Evolutionary conservation across 163 green algal species (phyloP), one percentile per base, ranked within the genome.

Genomic region (Chlamydomonas reinhardtii): DNA sequence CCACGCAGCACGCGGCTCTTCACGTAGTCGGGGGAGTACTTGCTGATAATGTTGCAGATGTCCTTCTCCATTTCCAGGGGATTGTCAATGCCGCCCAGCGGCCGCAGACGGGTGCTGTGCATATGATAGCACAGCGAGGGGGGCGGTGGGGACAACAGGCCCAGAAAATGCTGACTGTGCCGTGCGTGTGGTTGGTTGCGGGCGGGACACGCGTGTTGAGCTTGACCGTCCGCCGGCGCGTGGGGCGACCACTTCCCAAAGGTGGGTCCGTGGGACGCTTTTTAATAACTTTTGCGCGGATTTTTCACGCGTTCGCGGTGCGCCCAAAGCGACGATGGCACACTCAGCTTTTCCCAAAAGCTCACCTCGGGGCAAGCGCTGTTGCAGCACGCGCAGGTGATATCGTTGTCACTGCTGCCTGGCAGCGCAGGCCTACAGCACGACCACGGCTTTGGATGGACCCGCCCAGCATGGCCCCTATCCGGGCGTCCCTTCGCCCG

Each of bases 21-120:
- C n/a, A 95, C 91, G 29, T 94, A 93, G 54, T 92, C 74, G 11
- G 92, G 91, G 0, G 85, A 84, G 83, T 95, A 95, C 27, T 87
- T 89, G 85, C 74, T 89, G 66, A 90, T 88, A 76, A 94, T 89
- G 89, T 87, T 94, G 88, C 91, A 94, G 32, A 89, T 83, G 39
- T 89, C 84, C 25, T 54, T 32, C 22, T 85, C 79, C 69, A 77
- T 77, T 14, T 85, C 79, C 43, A 84, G 66, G 2, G 76, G 76
- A 43, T 64, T 84, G 76, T 84, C 77, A 2, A 84, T 20, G 16
- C 48, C 9, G n/a, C 77, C 66, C 3, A 85, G 79, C 22, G 79
- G 79, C 27, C 79, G 68, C 24, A 73, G 79, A 2, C 78, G 66
- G 31, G 59, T 76, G 78, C 65, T 11, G 32, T 4, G 32, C 29